These are phyloP conservation scores for Microcyclospora tardicrescens DNA, from an alignment of 2,329 filamentous ascomycete species.

Conservation along the genomic window DNA sequence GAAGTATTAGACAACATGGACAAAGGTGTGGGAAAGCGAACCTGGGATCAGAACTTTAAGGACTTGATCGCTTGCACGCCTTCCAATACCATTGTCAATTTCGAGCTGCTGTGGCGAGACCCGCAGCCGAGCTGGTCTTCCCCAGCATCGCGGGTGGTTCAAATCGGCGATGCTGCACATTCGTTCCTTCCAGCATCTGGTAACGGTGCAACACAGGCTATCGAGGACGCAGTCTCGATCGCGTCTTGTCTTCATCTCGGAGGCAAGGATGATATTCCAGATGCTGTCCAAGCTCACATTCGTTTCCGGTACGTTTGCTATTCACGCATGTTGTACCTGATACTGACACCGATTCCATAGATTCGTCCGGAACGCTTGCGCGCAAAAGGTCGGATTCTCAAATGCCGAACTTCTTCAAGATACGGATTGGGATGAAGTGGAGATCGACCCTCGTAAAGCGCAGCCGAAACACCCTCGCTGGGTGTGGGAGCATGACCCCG, in stretches of 20 bases:
- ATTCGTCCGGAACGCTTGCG: conserved; percentile 36
- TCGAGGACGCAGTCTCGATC: conserved; percentile 39
- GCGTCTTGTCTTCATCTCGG: conserved; percentile 34
- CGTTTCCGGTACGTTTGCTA: conserved; percentile 3
- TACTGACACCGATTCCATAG: conserved; percentile 13
- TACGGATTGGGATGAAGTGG: conserved; percentile 37
- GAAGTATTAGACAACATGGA: conserved; percentile 35
- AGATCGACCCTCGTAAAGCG: conserved; percentile 31
- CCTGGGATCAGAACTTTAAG: conserved; percentile 35
- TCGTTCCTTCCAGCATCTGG: conserved; percentile 41
- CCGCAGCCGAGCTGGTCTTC: conserved; percentile 15
- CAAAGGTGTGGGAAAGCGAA: conserved; percentile 29
- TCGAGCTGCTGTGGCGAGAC: conserved; percentile 35
- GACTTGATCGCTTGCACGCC: conserved; percentile 32
- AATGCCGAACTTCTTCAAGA: conserved; percentile 36
- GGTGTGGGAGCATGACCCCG: conserved; percentile 34
- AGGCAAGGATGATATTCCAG: conserved; percentile 27
- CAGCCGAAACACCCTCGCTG: conserved; percentile 34
- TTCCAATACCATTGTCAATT: conserved; percentile 36
- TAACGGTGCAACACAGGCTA: conserved; percentile 42
- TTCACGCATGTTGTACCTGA: background rate
- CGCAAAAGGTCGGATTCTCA: conserved; percentile 36
- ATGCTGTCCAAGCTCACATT: conserved; percentile 18
- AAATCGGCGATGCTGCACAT: conserved; percentile 43
- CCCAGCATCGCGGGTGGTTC: conserved; percentile 25